phyloP scores from a whole-genome alignment of 2,329 filamentous ascomycete genomes.

The Ophiostoma ips region DNA sequence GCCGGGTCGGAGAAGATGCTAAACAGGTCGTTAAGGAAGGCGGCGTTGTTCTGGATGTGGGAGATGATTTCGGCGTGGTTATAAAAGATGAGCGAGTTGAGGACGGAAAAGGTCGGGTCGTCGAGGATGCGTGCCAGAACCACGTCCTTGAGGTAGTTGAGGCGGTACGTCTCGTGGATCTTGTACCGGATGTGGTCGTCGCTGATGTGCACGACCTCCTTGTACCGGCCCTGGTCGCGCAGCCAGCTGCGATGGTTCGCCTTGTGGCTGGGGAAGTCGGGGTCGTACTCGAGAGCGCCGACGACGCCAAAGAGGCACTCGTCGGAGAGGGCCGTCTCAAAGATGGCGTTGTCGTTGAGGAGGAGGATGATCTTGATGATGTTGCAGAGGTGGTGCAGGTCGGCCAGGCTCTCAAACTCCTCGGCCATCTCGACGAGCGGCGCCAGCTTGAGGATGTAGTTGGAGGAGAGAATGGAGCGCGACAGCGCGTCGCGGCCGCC shows the following conservation, averaged over 20 bases:
- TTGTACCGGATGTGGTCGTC: slow-evolving; percentile 70
- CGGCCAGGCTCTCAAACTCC: slow-evolving; percentile 72
- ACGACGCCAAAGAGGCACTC: slow-evolving; percentile 83
- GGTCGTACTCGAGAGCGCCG: slow-evolving; percentile 92
- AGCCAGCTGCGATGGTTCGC: slow-evolving; percentile 94
- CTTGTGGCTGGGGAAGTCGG: slow-evolving; percentile 94
- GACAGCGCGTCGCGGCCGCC: slow-evolving; percentile 72
- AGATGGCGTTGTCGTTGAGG: slow-evolving; percentile 87
- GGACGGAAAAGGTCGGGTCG: slow-evolving; percentile 91
- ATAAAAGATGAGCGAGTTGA: slow-evolving; percentile 97
- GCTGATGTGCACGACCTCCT: slow-evolving; percentile 89
- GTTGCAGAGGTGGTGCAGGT: slow-evolving; percentile 85
- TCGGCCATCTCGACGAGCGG: slow-evolving; percentile 81
- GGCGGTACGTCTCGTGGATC: slow-evolving; percentile 89
- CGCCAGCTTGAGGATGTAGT: slow-evolving; percentile 78
- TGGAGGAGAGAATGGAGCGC: slow-evolving; percentile 72
- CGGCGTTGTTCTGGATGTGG: slow-evolving; percentile 70
- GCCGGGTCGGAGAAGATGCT: slow-evolving; percentile 61
- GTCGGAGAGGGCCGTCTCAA: slow-evolving; percentile 86
- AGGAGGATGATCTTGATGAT: slow-evolving; percentile 96
- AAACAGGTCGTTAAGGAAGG: slow-evolving; percentile 70
- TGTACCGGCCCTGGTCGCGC: slow-evolving; percentile 76
- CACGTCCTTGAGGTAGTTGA: slow-evolving; percentile 97
- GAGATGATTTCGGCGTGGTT: slow-evolving; percentile 97
- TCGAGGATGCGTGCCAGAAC: slow-evolving; percentile 91